phyloP scores from a whole-genome alignment of 306 rosid species.

The Cicer arietinum region DNA sequence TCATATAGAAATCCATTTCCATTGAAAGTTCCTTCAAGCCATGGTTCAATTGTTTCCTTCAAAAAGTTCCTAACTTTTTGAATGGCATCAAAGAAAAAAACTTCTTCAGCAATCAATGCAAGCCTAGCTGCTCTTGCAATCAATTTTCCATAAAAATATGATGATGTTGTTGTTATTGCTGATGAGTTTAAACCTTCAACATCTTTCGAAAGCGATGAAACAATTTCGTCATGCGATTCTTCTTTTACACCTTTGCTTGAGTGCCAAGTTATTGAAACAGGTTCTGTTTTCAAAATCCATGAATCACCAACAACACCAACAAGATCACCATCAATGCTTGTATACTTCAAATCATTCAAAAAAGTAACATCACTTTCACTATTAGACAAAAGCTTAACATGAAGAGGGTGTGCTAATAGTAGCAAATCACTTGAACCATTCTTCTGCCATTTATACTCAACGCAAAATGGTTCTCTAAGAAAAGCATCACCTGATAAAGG shows the following conservation, averaged over 20 bases:
- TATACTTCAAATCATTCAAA: slow-evolving; percentile 16
- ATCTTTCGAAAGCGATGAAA: not conserved
- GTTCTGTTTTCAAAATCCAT: not conserved
- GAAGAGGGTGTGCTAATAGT: slow-evolving; percentile 71
- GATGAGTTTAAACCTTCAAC: not conserved
- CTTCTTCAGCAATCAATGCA: slow-evolving; percentile 21
- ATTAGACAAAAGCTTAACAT: not conserved
- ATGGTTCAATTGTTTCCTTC: slow-evolving; percentile 13
- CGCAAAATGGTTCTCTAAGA: slow-evolving; percentile 54
- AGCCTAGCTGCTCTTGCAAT: slow-evolving; percentile 26
- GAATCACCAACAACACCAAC: slow-evolving; percentile 4
- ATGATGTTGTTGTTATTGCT: too few species aligned
- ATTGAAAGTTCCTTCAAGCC: not conserved
- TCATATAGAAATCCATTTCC: slow-evolving; percentile 7
- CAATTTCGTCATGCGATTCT: not conserved
- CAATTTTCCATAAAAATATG: slow-evolving; percentile 28
- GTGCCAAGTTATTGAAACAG: slow-evolving; percentile 8
- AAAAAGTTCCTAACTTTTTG: not conserved
- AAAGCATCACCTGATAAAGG: slow-evolving; percentile 68
- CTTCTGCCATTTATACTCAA: slow-evolving; percentile 75
- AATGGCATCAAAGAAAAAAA: not conserved
- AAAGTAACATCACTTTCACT: not conserved
- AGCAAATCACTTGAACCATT: slow-evolving; percentile 71
- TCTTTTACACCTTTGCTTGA: slow-evolving; percentile 14
- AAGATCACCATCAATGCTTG: slow-evolving; percentile 12